Evolutionary conservation across 441 rosid genomes (phyloP), one percentile per base, ranked within the genome.

Genomic region (Erysimum cheiri): DNA sequence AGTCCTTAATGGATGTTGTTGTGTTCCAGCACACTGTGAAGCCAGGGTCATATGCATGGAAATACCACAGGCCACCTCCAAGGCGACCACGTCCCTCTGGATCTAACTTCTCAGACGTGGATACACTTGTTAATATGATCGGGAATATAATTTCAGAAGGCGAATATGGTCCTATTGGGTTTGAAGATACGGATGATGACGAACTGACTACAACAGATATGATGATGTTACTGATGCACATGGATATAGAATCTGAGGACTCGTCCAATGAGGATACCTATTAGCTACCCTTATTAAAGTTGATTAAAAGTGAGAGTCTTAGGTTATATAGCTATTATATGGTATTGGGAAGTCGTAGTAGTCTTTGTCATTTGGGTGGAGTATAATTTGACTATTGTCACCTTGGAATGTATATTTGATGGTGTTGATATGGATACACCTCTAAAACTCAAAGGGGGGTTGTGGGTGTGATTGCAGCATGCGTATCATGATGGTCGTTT

Each of bases 11-110:
- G 78, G 74, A 69, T 74, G 74, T 73, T 86, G 75, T 87, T 87
- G 80, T 85, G 77, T 88, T 85, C 87, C 90, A 85, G 89, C 93
- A 86, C 80, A 82, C 82, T 15, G 89, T 90, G 81, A 86, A 78
- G 92, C 87, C 88, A 56, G 93, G 93, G 75, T 90, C 95, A 63
- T 92, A 86, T 79, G 76, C 78, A 74, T 86, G 92, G 93, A 86
- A 79, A 81, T 78, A 82, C 80, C 78, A 74, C 81, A 79, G 88
- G 76, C 84, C 88, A 60, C 91, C 96, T 71, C 95, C 93, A 15
- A 69, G 84, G 62, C 78, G 80, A 66, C 79, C 70, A 57, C 79
- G 80, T 55, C 79, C 83, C 32, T 47, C 74, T 74, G 60, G 74
- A 31, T 55, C 74, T 15, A 74, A 74, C 48, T 71, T 79, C 67